These are phyloP conservation scores for Chlorella sp. DNA, from an alignment of 139 green algal genomes.

Conservation along the genomic window DNA sequence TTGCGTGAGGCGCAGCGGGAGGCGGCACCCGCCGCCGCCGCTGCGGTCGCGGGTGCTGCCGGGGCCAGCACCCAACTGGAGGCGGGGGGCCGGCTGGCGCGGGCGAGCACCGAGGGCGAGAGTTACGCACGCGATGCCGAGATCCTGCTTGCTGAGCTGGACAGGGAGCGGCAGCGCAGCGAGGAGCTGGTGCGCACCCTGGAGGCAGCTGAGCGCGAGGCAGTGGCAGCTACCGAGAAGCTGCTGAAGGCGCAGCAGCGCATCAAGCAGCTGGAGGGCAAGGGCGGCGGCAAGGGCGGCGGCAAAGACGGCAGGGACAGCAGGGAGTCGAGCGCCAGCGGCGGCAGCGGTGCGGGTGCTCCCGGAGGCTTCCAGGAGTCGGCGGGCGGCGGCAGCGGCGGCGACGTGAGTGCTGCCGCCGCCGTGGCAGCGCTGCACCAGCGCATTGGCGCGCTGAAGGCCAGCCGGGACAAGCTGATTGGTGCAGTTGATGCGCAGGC, in stretches of 20 bases:
- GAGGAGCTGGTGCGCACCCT: slow-evolving; percentile 17
- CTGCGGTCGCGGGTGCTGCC: not conserved
- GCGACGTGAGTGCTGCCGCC: not conserved
- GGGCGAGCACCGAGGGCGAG: not conserved
- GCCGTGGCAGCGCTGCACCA: slow-evolving; percentile 28
- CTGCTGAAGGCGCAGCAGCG: slow-evolving; percentile 5
- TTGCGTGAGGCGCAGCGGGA: not conserved
- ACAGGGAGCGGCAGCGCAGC: slow-evolving; percentile 37
- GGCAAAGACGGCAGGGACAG: not conserved
- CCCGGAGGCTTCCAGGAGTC: not conserved
- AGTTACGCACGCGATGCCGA: slow-evolving; percentile 6
- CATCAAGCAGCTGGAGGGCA: slow-evolving; percentile 28
- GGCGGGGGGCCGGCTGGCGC: not conserved
- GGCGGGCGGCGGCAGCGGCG: not conserved
- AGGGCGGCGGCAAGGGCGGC: slow-evolving; percentile 13
- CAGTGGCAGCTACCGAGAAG: slow-evolving; percentile 37
- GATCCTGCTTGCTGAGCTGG: slow-evolving; percentile 41
- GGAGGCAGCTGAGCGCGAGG: slow-evolving; percentile 26
- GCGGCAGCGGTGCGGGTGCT: not conserved
- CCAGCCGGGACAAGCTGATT: slow-evolving; percentile 68
- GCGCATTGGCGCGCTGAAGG: slow-evolving; percentile 63
- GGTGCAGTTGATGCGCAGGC: slow-evolving; percentile 68
- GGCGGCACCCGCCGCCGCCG: not conserved
- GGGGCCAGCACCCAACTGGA: not conserved
- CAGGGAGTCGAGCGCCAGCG: not conserved